Evolutionary conservation across 129 eudicot genomes (phyloP).

Genomic region (Kitagawia praeruptora): DNA sequence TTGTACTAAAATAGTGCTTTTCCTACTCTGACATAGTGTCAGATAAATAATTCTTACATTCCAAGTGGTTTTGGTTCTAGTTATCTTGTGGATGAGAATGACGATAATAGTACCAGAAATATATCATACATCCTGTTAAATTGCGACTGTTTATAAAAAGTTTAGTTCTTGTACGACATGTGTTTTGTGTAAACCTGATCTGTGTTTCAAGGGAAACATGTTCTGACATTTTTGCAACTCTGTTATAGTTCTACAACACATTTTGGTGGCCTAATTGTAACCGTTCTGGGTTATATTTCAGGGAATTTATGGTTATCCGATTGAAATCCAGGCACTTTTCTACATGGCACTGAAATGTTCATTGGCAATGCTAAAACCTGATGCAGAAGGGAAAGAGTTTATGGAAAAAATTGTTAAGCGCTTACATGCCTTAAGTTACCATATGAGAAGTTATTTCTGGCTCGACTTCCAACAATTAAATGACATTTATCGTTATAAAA

Average conservation of each 20-base stretch:
- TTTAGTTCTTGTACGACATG: neutral
- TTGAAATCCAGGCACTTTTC: slow-evolving; percentile 43
- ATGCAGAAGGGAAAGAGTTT: slow-evolving; percentile 31
- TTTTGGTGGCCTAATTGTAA: neutral
- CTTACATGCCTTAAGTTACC: slow-evolving; percentile 30
- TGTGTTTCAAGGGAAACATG: neutral
- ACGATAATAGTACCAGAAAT: neutral
- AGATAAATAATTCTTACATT: neutral
- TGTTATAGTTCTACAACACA: neutral
- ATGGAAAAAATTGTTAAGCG: slow-evolving; percentile 38
- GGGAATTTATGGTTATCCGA: slow-evolving; percentile 26
- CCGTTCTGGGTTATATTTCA: slow-evolving; percentile 2
- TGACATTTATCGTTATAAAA: slow-evolving; percentile 35
- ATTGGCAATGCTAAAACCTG: slow-evolving; percentile 35
- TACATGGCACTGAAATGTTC: slow-evolving; percentile 32
- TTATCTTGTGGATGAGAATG: neutral
- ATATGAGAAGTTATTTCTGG: slow-evolving; percentile 38
- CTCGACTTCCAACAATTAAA: slow-evolving; percentile 32
- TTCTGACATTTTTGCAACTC: neutral
- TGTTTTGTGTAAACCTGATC: neutral
- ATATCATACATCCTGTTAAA: neutral
- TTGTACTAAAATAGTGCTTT: neutral
- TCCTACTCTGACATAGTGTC: neutral
- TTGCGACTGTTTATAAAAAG: neutral
- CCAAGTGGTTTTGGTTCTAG: neutral